These are phyloP conservation scores for Boeremia lycopersici DNA, from an alignment of 2,329 filamentous ascomycete species.

Conservation along the genomic window DNA sequence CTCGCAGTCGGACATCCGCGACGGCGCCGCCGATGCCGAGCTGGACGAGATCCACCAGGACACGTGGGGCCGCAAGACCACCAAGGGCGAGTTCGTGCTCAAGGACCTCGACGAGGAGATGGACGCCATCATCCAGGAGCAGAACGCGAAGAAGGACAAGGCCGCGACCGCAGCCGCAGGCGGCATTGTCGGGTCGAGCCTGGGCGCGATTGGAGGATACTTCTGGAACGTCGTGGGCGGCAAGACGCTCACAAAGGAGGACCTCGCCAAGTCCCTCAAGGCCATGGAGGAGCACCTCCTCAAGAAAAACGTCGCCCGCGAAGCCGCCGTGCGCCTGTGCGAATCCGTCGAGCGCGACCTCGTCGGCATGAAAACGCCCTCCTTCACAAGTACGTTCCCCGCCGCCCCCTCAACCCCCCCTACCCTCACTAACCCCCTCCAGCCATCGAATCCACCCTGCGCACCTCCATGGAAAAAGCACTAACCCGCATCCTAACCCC, in stretches of 20 bases:
- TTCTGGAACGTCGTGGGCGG: conserved; percentile 96
- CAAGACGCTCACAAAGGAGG: conserved; percentile 85
- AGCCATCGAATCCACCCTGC: conserved; percentile 80
- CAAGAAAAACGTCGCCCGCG: conserved; percentile 93
- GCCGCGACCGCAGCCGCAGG: conserved; percentile 35
- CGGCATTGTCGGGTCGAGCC: conserved; percentile 77
- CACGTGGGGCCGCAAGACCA: conserved; percentile 83
- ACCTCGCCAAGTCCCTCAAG: conserved; percentile 90
- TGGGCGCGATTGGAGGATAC: conserved; percentile 83
- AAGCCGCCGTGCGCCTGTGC: conserved; percentile 89
- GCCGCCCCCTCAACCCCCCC: not conserved
- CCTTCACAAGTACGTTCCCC: conserved; percentile 71
- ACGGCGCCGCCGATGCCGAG: conserved; percentile 56
- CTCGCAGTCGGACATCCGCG: conserved; percentile 68
- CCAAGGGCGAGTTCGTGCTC: conserved; percentile 89
- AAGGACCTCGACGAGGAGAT: conserved; percentile 95
- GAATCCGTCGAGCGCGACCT: conserved; percentile 90
- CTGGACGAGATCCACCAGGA: conserved; percentile 77
- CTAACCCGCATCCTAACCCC: conserved; percentile 95
- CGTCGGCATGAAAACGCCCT: conserved; percentile 87
- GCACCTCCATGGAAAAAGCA: conserved; percentile 87
- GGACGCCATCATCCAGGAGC: conserved; percentile 81
- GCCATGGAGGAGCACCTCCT: conserved; percentile 95
- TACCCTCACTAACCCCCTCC: conserved; percentile 17
- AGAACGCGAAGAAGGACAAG: conserved; percentile 63